Conservation (phyloP, 2,329 filamentous ascomycete species). For the Colletotrichum tamarilloi region DNA sequence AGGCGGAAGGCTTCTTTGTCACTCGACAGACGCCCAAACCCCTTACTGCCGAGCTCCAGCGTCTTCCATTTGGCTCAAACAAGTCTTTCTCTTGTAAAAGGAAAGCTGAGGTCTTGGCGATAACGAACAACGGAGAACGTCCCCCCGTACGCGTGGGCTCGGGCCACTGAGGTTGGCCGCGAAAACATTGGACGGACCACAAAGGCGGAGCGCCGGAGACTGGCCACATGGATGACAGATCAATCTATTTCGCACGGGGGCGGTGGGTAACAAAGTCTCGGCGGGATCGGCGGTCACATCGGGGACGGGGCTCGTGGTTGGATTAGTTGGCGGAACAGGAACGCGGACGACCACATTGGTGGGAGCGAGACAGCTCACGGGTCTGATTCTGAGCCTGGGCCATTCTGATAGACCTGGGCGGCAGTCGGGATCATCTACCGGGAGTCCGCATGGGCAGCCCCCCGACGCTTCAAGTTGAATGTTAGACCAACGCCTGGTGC, state of each 20-base stretch:
- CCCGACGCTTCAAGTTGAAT: slow-evolving; percentile 19
- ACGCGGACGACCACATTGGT: slow-evolving; percentile 1
- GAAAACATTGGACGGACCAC: slow-evolving; percentile 15
- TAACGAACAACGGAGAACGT: background rate
- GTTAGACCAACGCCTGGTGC: slow-evolving; percentile 1
- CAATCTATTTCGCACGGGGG: slow-evolving; percentile 33
- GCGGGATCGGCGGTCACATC: slow-evolving; percentile 23
- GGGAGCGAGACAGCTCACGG: background rate
- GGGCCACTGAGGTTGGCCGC: background rate
- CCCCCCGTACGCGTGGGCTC: slow-evolving; percentile 15
- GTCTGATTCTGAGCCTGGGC: background rate
- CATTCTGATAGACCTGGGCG: slow-evolving; percentile 6
- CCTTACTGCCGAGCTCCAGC: slow-evolving; percentile 3
- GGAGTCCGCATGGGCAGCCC: slow-evolving; percentile 6
- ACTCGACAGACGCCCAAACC: background rate
- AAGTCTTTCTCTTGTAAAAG: slow-evolving; percentile 19
- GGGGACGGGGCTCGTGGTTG: slow-evolving; percentile 27
- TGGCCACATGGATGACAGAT: background rate
- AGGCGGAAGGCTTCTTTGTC: background rate
- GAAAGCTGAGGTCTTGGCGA: slow-evolving; percentile 14
- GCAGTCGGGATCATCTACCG: slow-evolving; percentile 10
- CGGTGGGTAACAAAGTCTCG: slow-evolving; percentile 26
- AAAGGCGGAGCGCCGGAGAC: background rate
- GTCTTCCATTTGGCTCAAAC: slow-evolving; percentile 8
- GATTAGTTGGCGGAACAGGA: background rate